These are phyloP conservation scores for Phialophora expanda DNA, from an alignment of 2,329 filamentous ascomycete species.

Conservation along the genomic window DNA sequence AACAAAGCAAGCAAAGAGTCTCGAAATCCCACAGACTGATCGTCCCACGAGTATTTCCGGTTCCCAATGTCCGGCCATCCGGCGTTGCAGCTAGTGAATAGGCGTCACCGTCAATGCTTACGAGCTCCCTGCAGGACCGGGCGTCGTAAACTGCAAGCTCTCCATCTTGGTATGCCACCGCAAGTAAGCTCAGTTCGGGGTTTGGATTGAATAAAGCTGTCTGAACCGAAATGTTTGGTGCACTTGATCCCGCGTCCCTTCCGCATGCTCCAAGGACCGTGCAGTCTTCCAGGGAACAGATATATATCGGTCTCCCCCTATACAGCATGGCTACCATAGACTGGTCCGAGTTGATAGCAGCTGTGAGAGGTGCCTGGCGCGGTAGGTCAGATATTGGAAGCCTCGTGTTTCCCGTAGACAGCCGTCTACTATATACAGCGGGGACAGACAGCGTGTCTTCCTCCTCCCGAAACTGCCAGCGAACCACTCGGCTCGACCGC, in stretches of 20 bases:
- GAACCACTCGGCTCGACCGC: neutral
- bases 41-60: constrained; percentile 3
- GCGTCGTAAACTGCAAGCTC: constrained; percentile 11
- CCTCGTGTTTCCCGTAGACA: neutral
- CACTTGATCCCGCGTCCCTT: constrained; percentile 4
- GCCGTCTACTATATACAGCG: neutral
- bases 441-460: neutral
- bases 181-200: neutral
- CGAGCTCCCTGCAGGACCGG: neutral
- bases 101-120: constrained; percentile 5
- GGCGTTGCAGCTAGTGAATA: constrained; percentile 7
- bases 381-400: neutral
- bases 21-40: constrained; percentile 18
- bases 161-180: constrained; percentile 14
- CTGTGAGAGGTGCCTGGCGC: neutral
- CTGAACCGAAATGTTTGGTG: constrained; percentile 3
- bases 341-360: constrained; percentile 4
- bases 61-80: constrained; percentile 10
- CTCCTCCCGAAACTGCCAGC: neutral
- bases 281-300: constrained; percentile 7
- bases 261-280: neutral
- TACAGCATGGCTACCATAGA: constrained; percentile 11
- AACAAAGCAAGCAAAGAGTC: constrained; percentile 4
- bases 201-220: constrained; percentile 10
- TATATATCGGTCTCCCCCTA: constrained; percentile 6